Base-by-base conservation (phyloP, 2,329 filamentous ascomycete species). In the Curvularia spicifera region DNA sequence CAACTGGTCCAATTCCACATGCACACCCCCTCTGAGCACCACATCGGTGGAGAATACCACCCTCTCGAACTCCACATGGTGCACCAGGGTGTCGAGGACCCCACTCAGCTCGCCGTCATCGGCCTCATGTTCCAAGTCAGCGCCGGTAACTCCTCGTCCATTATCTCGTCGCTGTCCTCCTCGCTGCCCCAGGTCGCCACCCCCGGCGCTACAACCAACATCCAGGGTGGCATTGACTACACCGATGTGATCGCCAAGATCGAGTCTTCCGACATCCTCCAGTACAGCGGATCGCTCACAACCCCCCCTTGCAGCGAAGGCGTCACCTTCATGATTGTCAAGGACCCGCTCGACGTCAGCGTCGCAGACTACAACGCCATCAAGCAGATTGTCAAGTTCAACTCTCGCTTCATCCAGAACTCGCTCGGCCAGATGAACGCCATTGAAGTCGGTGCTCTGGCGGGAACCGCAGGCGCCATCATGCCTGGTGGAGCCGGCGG, bases 271-370 rank as follows among this genome's bases (percentile, higher is more conserved):
- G 68, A 72, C 4, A 73, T 84, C 53, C 81, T 79, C 66, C 78
- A 79, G 57, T 89, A 88, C 77, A 71, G 74, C 12, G 86, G 86
- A 20, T 87, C 84, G 18, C 78, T 89, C 46, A 89, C 86, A 40
- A 88, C 85, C 0, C 86, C 87, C 20, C 86, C 86, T 4, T 88
- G 86, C 75, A 78, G 79, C 15, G 85, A 88, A 72, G 82, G 81
- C 26, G 76, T 88, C 22, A 77, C 73, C 9, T 87, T 85, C 79
- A 74, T 85, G 47, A 74, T 87, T 42, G 81, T 81, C 62, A 76
- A 78, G 59, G 65, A 82, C 55, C 80, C 81, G 37, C 69, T 87
- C 3, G 71, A 73, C 35, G 74, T 87, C 60, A 76, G 79, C 63
- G 78, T 83, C 15, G 72, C 72, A 4, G 84, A 81, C 15, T 87